phyloP scores from a whole-genome alignment of 345 rosid genomes.

The Camelina hispida region DNA sequence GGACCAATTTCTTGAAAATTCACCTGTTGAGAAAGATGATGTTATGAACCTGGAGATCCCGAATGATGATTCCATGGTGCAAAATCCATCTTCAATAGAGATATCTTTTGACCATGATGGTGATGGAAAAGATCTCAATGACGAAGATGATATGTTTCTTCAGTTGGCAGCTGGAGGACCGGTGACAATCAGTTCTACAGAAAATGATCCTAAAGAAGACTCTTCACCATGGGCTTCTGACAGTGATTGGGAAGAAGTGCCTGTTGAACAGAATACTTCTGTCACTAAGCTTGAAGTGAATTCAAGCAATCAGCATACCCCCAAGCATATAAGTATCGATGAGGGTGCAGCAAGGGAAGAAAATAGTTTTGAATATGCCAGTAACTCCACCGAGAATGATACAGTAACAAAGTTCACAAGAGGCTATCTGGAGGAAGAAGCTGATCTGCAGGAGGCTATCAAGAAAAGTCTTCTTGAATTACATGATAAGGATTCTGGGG shows the following conservation, averaged over 20 bases:
- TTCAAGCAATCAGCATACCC: conserved; percentile 44
- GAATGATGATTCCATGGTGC: conserved; percentile 41
- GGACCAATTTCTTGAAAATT: conserved; percentile 45
- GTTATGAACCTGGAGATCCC: conserved; percentile 47
- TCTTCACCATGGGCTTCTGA: conserved; percentile 60
- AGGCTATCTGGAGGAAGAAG: conserved; percentile 78
- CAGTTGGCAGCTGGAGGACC: conserved; percentile 69
- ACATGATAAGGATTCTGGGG: conserved; percentile 40
- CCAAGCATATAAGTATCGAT: conserved; percentile 40
- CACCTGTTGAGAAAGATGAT: conserved; percentile 38
- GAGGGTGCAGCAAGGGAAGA: conserved; percentile 83
- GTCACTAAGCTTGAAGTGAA: conserved; percentile 37
- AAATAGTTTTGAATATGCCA: conserved; percentile 45
- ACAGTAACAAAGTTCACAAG: conserved; percentile 52
- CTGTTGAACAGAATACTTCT: conserved; percentile 39
- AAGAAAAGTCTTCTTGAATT: conserved; percentile 77
- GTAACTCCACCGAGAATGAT: conserved; percentile 39
- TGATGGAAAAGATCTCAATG: conserved; percentile 49
- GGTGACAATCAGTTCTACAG: conserved; percentile 48
- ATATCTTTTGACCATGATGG: conserved; percentile 79
- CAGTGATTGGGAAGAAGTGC: conserved; percentile 74
- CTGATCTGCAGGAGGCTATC: conserved; percentile 86
- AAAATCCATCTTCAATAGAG: conserved; percentile 53
- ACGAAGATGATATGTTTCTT: conserved; percentile 75
- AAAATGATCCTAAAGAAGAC: conserved; percentile 46